Conservation (phyloP, 2,329 filamentous ascomycete genomes). For the Penicillium sp. region DNA sequence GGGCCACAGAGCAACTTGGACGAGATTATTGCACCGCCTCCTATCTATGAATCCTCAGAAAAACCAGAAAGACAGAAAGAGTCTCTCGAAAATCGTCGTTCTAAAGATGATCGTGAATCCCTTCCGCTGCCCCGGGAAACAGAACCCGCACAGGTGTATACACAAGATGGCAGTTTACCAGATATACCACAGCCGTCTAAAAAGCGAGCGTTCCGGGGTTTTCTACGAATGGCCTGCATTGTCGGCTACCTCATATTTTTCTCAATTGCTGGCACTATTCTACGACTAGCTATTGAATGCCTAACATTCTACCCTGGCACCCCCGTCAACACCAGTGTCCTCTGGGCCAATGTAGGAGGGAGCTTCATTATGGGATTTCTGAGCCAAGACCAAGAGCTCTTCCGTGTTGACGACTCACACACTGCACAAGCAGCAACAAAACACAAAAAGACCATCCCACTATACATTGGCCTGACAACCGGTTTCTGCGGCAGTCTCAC, state of each 20-base stretch:
- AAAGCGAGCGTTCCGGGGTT: neutral
- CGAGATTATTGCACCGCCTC: neutral
- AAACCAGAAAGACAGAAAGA: neutral
- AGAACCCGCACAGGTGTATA: neutral
- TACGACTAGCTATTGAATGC: constrained; percentile 72
- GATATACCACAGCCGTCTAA: neutral
- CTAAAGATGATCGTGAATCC: neutral
- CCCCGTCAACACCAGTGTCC: constrained; percentile 67
- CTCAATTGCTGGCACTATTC: constrained; percentile 68
- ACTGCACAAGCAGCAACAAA: neutral
- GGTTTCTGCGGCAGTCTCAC: constrained; percentile 89
- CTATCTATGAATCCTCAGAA: neutral
- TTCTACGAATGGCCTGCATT: constrained; percentile 50
- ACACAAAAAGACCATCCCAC: constrained; percentile 73
- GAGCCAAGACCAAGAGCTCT: constrained; percentile 70
- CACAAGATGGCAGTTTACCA: neutral
- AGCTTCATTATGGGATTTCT: constrained; percentile 80
- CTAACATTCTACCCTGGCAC: constrained; percentile 74
- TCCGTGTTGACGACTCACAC: constrained; percentile 54
- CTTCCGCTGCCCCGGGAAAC: neutral
- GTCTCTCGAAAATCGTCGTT: neutral
- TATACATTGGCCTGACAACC: constrained; percentile 69
- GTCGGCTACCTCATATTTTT: constrained; percentile 78
- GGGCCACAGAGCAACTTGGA: neutral
- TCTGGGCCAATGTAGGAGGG: constrained; percentile 84